These are phyloP conservation scores for Hyaloscypha bicolor DNA, from an alignment of 495 filamentous ascomycete genomes.

Conservation along the genomic window DNA sequence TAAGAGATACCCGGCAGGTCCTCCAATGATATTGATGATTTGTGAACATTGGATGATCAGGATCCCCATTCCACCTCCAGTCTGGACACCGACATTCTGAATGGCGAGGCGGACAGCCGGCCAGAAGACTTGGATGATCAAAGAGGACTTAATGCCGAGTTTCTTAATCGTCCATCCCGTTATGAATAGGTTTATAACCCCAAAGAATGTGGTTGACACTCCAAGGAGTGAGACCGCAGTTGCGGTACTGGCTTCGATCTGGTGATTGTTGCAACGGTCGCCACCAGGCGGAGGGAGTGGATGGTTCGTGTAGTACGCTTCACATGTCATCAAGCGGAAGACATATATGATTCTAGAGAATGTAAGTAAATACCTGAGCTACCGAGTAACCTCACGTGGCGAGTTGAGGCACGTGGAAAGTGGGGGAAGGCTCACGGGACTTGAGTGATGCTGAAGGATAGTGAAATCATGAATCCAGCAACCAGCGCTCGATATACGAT, in stretches of 20 bases:
- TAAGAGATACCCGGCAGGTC: constrained; percentile 58
- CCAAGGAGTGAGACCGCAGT: constrained; percentile 53
- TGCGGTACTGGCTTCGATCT: constrained; percentile 59
- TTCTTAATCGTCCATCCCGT: constrained; percentile 59
- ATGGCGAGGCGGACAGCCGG: constrained; percentile 53
- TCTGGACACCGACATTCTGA: constrained; percentile 55
- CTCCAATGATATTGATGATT: constrained; percentile 57
- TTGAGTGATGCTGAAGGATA: constrained; percentile 60
- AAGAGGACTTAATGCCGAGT: constrained; percentile 52
- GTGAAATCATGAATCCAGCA: constrained; percentile 54
- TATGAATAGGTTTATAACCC: constrained; percentile 58
- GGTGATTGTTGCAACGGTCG: constrained; percentile 48
- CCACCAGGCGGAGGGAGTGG: constrained; percentile 37
- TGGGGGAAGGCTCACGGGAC: constrained; percentile 46
- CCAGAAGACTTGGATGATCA: constrained; percentile 53
- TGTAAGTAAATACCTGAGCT: not conserved
- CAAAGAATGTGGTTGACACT: constrained; percentile 42
- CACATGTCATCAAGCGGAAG: constrained; percentile 60
- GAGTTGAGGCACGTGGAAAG: not conserved
- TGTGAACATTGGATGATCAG: constrained; percentile 57
- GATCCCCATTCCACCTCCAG: constrained; percentile 52
- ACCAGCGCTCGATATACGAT: constrained; percentile 36
- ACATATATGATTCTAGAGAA: constrained; percentile 53
- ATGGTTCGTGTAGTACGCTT: constrained; percentile 52
- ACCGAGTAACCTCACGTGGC: not conserved